Evolutionary conservation across 495 filamentous ascomycete genomes (phyloP), one percentile per base, ranked within the genome.

Genomic region (Penicillium antarcticum): DNA sequence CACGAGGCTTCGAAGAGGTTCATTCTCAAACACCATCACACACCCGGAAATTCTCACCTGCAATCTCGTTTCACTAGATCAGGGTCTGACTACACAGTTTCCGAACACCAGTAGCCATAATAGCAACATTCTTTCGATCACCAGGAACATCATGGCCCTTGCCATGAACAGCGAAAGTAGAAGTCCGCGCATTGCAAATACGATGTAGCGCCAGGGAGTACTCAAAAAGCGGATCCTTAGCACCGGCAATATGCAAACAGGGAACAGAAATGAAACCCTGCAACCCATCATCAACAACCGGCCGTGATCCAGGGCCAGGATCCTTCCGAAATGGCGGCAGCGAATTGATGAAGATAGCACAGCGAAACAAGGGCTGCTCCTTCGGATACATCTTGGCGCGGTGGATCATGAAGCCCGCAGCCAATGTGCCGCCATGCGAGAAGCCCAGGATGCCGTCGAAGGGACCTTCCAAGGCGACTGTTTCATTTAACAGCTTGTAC

Each of bases 381-480:
- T 49, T 42, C 16, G 65, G 63, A 23, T 57, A 54, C 8, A 53
- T 48, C 43, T 67, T 61, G 0, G 66, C 65, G 21, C 68, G 62
- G 16, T 71, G 63, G 39, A 65, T 60, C 16, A 73, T 56, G 32
- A 68, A 66, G 0, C 58, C 63, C 4, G 64, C 59, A 3, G 67
- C 65, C 32, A 73, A 47, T 12, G 66, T 67, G 10, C 62, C 67
- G 4, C 70, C 70, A 29, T 73, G 70, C 12, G 70, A 73, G 46
- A 72, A 72, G 12, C 68, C 70, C 26, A 73, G 49, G 24, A 72
- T 48, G 23, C 62, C 69, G 37, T 73, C 70, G 33, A 73, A 73
- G 11, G 70, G 70, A 9, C 67, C 67, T 19, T 74, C 63, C 21
- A 65, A 48, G 12, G 58, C 54, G n/a, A 72, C 56, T 16, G 62